phyloP scores from a whole-genome alignment of 441 rosid genomes.

The Flueggea neowawraea region DNA sequence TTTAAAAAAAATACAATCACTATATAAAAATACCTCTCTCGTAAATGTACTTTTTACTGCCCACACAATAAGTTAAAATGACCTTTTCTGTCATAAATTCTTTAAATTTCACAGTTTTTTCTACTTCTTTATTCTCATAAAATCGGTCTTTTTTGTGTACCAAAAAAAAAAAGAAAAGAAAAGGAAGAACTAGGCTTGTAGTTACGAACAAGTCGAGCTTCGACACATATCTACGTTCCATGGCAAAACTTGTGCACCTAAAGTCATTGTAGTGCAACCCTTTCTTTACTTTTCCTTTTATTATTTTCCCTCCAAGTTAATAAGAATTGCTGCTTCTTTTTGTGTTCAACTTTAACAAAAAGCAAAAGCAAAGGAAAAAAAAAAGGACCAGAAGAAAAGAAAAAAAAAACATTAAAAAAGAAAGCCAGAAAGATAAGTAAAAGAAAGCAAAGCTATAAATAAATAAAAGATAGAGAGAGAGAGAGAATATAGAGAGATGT shows the following conservation, averaged over 20 bases:
- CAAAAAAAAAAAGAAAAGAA: too few relatives aligned
- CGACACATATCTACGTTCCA: slow-evolving; percentile 12
- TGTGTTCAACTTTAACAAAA: slow-evolving; percentile 84
- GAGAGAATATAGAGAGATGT: slow-evolving; percentile 12
- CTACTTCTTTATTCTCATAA: too few relatives aligned
- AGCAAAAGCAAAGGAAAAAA: slow-evolving; percentile 64
- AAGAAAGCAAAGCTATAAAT: slow-evolving; percentile 13
- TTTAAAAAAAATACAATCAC: too few relatives aligned
- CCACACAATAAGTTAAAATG: too few relatives aligned
- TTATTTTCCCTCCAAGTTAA: slow-evolving; percentile 1
- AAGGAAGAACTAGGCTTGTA: too few relatives aligned
- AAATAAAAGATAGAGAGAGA: slow-evolving; percentile 7
- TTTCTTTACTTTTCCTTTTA: neutral
- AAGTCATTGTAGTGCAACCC: slow-evolving; percentile 23
- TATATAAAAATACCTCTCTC: too few relatives aligned
- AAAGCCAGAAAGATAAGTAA: slow-evolving; percentile 22
- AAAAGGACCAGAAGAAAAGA: slow-evolving; percentile 46
- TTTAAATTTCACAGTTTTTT: too few relatives aligned
- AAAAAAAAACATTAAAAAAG: slow-evolving; percentile 27
- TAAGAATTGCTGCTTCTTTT: slow-evolving; percentile 68
- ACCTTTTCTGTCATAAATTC: too few relatives aligned
- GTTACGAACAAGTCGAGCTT: neutral
- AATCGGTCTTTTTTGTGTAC: too few relatives aligned
- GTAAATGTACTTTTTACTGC: too few relatives aligned
- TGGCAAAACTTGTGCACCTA: slow-evolving; percentile 21